Evolutionary conservation across 106 monocot genomes (phyloP).

Genomic region (Allium fistulosum): DNA sequence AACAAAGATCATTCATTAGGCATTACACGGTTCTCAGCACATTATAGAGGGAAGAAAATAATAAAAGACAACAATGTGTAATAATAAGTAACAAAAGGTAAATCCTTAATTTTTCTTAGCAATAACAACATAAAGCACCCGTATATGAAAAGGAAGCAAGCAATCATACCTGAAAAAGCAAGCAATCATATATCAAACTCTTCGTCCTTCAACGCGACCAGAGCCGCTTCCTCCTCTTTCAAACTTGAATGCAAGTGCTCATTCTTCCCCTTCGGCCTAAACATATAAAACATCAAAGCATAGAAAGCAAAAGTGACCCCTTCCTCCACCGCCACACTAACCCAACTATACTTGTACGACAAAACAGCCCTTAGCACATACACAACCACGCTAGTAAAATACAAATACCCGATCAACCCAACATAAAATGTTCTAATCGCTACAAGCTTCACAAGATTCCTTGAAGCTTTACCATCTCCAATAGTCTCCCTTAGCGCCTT

Average conservation of each 20-base stretch:
- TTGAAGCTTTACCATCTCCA: conserved; percentile 68
- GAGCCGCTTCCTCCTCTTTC: conserved; percentile 53
- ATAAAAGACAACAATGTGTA: no score
- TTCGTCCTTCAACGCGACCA: conserved; percentile 31
- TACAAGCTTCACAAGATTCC: conserved; percentile 55
- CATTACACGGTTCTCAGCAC: no score
- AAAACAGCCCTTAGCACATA: conserved; percentile 40
- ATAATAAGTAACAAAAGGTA: no score
- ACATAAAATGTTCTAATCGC: conserved; percentile 57
- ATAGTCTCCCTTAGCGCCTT: conserved; percentile 41
- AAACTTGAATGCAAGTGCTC: conserved; percentile 49
- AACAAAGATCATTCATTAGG: no score
- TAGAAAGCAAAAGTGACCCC: conserved; percentile 42
- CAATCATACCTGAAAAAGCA: neutral
- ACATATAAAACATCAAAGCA: conserved; percentile 50
- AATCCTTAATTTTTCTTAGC: no score
- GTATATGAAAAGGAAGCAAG: neutral
- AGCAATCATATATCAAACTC: conserved; percentile 48
- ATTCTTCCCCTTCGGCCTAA: conserved; percentile 54
- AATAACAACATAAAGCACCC: no score
- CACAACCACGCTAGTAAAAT: conserved; percentile 70
- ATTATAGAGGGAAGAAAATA: no score
- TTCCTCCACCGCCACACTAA: conserved; percentile 44
- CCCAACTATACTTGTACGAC: conserved; percentile 52
- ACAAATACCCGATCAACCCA: conserved; percentile 62